Percentiles rank a stretch among this genome's conserved stretches.
Evolutionary conservation across 2,329 filamentous ascomycete species (phyloP).

Genomic region (Elsinoe necatrix): DNA sequence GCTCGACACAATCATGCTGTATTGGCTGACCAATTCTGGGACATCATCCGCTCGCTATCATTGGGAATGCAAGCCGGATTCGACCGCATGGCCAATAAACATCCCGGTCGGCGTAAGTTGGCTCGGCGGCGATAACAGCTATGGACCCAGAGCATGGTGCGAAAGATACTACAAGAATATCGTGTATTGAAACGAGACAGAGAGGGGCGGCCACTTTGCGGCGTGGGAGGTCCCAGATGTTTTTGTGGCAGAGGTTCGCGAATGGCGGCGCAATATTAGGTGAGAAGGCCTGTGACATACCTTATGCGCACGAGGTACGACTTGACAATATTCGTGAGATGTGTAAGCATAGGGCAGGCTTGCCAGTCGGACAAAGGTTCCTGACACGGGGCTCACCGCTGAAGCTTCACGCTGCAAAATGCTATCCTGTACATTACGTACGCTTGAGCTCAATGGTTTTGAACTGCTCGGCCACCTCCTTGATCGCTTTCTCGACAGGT

Average conservation of each 20-base stretch:
- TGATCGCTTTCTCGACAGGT: conserved; percentile 59
- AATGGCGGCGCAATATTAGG: conserved; percentile 13
- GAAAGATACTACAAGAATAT: conserved; percentile 19
- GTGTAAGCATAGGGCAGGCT: no score
- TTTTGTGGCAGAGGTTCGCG: conserved; percentile 17
- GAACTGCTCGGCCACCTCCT: conserved; percentile 47
- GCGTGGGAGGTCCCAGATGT: conserved; percentile 16
- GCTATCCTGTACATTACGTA: no score
- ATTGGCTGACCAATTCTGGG: conserved; percentile 25
- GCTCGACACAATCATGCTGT: conserved; percentile 19
- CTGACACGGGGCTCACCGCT: no score
- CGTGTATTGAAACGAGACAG: conserved; percentile 18
- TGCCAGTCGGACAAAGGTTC: no score
- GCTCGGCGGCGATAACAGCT: conserved; percentile 18
- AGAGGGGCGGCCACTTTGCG: conserved; percentile 19
- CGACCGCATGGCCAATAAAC: conserved; percentile 21
- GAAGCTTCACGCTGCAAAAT: no score
- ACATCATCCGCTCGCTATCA: conserved; percentile 24
- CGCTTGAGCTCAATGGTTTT: conserved; percentile 30
- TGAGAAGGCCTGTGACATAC: no score
- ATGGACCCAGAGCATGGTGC: conserved; percentile 19
- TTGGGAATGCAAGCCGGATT: conserved; percentile 22
- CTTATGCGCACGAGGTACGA: no score
- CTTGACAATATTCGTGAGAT: no score
- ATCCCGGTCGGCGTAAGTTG: conserved; percentile 23